Evolutionary conservation across 2,329 filamentous ascomycete species (phyloP), one percentile per base, ranked within the genome.

Genomic region (Epichloe uncinata): DNA sequence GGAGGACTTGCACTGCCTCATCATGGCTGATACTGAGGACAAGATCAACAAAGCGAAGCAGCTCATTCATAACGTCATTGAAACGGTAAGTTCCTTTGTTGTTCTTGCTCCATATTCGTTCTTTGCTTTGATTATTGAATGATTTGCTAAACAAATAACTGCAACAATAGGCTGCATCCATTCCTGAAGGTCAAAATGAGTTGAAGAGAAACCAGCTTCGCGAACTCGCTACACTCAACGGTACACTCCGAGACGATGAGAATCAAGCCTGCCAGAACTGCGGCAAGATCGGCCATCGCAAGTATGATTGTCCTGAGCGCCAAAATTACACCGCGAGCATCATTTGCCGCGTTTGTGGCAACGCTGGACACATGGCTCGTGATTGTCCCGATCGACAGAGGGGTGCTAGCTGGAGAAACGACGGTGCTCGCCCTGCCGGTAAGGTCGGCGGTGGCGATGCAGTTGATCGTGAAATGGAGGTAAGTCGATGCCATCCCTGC

Each of bases 31-130:
- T 64, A 97, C 91, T 37, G 94, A 98, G 73, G 93, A 98, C 55
- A 98, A 98, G 74, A 90, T 98, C 66, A 95, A 95, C 75, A 98
- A 97, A 72, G 93, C 93, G 57, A 98, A 97, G 76, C 89, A 95
- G 71, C 72, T 97, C 54, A 95, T 98, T 56, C 91, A 98, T 71
- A 96, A 97, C 58, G 86, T 98, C 63, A 97, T 98, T 64, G 93
- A 98, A 71, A 98, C 93, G 53, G 91, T 94, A 76, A 73, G 85
- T 79, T 22, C 42, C 45, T 9, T 47, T 9, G 2, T 41, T 8
- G 2, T 41, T 12, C 36, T 18, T 13, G 16, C 6, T 35, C n/a
- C 42, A 26, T 13, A 22, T 20, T 8, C 5, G 16, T 20, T 42
- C 13, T 4, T 38, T 34, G 18, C 0, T 18, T 34, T 16, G 22